Evolutionary conservation across 148 eudicot species (phyloP), one percentile per base, ranked within the genome.

Genomic region (Salicornia ramosissima): DNA sequence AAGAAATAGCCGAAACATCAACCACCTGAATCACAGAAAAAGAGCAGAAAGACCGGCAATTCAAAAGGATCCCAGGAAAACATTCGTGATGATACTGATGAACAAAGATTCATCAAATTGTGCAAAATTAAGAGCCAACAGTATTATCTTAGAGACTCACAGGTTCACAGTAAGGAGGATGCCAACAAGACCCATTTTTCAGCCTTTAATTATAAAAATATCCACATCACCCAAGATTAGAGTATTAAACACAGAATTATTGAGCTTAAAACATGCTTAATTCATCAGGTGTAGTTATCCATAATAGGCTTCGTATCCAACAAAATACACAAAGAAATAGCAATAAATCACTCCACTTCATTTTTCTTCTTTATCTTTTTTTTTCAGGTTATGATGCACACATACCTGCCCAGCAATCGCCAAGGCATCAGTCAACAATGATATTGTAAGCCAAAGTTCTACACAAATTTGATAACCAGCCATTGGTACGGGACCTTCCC

Each of bases 401-500:
- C 43, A 64, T 80, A 93, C 96, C 95, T 90, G 98, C 40, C 90
- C 98, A 24, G 98, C 89, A 68, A 93, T 80, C 69, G 98, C 98
- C 77, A 93, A 82, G 73, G 98, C 96, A 88, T 93, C 98, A 76
- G 88, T 93, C 58, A 93, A 88, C 86, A 93, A 83, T 67, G 98
- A 93, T 77, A 93, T 79, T 2, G 98, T 87, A 79, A 93, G 78
- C 98, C 98, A 93, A 45, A 93, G 82, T 85, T 93, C 79, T 18
- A 93, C 71, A 74, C 95, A 90, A 47, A 93, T 85, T 80, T 93
- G 95, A 83, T 87, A 77, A 56, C 98, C 98, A 73, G 98, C 98
- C 96, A 88, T 90, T 62, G 84, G 83, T 72, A 85, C 58, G 28
- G 98, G 89, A 66, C 98, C 98, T 75, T 88, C 88, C 75, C 83